Evolutionary conservation across 495 filamentous ascomycete genomes (phyloP), one percentile per base, ranked within the genome.

Genomic region (Tuber calosporum): DNA sequence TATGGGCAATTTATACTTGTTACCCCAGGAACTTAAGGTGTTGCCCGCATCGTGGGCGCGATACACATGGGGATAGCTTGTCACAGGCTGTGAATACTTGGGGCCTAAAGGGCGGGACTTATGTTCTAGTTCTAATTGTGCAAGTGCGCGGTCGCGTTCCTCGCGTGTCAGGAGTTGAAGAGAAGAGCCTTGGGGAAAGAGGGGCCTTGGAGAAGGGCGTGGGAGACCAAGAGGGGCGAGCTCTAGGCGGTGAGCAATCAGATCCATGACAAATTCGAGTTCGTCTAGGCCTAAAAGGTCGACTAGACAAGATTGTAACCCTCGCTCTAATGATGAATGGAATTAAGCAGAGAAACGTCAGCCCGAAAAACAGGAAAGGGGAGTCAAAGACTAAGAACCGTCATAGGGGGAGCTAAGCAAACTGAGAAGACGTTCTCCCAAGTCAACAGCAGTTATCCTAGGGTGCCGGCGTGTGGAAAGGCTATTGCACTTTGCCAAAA

Each of bases 251-350:
- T 93, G 90, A 6, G 87, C 84, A 73, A 97, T 90, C 37, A 98
- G 83, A 72, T 96, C 91, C 73, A 92, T 91, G 43, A 98, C 88
- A 72, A 97, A 87, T 71, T 98, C 93, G 20, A 98, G 83, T 77
- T 98, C 94, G 73, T 94, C 92, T 79, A 92, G 97, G 0, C 95
- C 95, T 69, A 98, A 85, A 72, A 97, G 89, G 79, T 99, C 96
- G 0, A 91, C 92, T n/a, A 99, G 85, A 30, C 87, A 87, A 82
- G 92, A 93, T 82, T 98, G 95, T 11, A 98, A 83, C 77, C 94
- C 92, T 34, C 93, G 91, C 77, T 97, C 92, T 39, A 86, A 84
- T 72, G 84, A 85, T 39, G n/a, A 19, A 4, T 9, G 22, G 39
- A 42, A 72, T 70, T 34, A 30, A 62, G 69, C 40, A 72, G 40